These are phyloP conservation scores for Zasmidium angulare DNA, from an alignment of 2,329 filamentous ascomycete species.

Conservation along the genomic window DNA sequence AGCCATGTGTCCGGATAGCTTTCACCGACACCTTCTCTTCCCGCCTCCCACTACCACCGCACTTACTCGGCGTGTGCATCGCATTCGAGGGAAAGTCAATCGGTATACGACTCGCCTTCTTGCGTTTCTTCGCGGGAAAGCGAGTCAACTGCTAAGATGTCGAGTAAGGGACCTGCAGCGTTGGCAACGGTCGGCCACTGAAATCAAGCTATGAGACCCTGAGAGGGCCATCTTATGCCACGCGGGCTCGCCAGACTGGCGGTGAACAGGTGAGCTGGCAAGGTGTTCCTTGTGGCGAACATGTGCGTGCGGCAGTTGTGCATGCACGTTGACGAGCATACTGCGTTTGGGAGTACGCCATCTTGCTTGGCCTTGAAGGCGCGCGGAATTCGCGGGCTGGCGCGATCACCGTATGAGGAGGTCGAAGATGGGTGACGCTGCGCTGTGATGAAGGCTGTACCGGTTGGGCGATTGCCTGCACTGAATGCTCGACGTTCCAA, in stretches of 20 bases:
- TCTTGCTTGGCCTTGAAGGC: conserved; percentile 1
- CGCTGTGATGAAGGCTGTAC: background rate
- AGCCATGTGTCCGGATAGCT: background rate
- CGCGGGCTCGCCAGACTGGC: conserved; percentile 6
- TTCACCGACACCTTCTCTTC: background rate
- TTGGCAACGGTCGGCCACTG: background rate
- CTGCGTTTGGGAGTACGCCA: background rate
- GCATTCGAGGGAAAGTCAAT: background rate
- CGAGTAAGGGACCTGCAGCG: background rate
- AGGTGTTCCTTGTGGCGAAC: conserved; percentile 1
- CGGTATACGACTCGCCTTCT: no score
- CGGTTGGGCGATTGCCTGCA: background rate
- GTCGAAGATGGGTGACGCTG: background rate
- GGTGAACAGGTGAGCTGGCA: conserved; percentile 2
- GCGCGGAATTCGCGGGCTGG: background rate
- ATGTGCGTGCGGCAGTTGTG: background rate
- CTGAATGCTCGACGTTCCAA: background rate
- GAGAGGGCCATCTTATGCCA: background rate
- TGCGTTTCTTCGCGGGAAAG: background rate
- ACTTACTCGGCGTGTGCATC: background rate
- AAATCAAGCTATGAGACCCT: background rate
- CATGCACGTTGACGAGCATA: conserved; percentile 1
- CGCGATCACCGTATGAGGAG: background rate
- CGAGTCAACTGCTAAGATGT: background rate
- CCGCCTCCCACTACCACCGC: no score